Evolutionary conservation across 2,329 filamentous ascomycete genomes (phyloP), one percentile per base, ranked within the genome.

Genomic region (Calonectria montana): DNA sequence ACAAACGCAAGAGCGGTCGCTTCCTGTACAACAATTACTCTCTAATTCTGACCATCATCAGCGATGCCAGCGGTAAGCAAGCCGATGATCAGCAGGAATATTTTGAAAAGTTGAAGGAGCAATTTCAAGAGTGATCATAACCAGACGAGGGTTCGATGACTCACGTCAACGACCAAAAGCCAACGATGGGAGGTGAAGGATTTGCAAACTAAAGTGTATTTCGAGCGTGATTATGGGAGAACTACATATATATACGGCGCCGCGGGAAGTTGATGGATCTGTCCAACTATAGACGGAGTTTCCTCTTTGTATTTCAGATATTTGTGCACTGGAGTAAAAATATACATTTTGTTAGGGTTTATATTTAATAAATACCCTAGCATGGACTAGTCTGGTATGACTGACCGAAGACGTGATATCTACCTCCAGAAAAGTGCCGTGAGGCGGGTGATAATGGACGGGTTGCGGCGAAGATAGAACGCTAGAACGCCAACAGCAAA

Each of bases 21-120:
- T 98, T 98, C 81, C 83, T 99, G 79, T 97, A 94, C 81, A 99
- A 98, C 82, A 99, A 99, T 82, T 98, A 97, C 83, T 97, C 94
- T 66, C 87, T 99, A 74, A 90, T 99, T n/a, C 87, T 95, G 78
- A 98, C 97, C 13, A 98, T 99, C 73, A 94, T 99, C 75, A 91
- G 93, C 79, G 93, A 96, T 78, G 89, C 91, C 5, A 88, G 89
- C 13, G 94, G 94, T 4, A 94, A 94, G 82, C 82, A 96, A 79
- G 91, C 93, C 1, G 85, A 86, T 27, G 95, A 98, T 79, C 92
- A 96, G 82, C 92, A 92, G 83, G 88, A 87, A 76, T 90, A 95
- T 83, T 96, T 97, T 81, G 92, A 94, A 80, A 86, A 86, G 67
- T 82, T 95, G 76, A 93, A 92, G 82, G 83, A 82, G 66, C 86